Evolutionary conservation across 805 yeast species (phyloP).

Genomic region (Candida koratica): DNA sequence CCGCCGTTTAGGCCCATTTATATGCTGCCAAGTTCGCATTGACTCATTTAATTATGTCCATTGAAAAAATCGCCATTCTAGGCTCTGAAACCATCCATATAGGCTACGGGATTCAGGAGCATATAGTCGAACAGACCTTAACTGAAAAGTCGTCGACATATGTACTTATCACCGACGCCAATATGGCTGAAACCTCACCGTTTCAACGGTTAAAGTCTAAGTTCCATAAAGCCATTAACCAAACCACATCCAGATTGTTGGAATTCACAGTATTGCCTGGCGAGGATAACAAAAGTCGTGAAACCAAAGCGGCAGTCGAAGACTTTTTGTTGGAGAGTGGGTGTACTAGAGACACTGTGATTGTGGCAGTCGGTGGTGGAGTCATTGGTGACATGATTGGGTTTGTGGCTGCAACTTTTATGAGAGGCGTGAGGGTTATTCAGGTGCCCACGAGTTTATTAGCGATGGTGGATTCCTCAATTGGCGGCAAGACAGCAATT

Average conservation of each 20-base stretch:
- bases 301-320: constrained; percentile 88
- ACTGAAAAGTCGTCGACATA: constrained; percentile 81
- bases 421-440: constrained; percentile 94
- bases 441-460: constrained; percentile 92
- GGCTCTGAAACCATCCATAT: constrained; percentile 85
- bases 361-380: constrained; percentile 96
- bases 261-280: constrained; percentile 84
- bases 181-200: constrained; percentile 65
- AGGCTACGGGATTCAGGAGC: constrained; percentile 75
- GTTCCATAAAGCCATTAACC: constrained; percentile 37
- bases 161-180: constrained; percentile 83
- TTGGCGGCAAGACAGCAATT: constrained; percentile 98
- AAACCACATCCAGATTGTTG: constrained; percentile 63
- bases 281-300: constrained; percentile 82
- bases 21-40: constrained; percentile 4
- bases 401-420: constrained; percentile 97
- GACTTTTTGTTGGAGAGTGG: constrained; percentile 79
- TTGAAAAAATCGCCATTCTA: constrained; percentile 65
- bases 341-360: constrained; percentile 93
- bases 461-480: constrained; percentile 97
- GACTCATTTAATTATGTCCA: constrained; percentile 11
- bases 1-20: neutral
- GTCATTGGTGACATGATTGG: constrained; percentile 99
- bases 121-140: constrained; percentile 67
- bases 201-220: constrained; percentile 44